Percentiles rank a stretch among this genome's conserved stretches.
Evolutionary conservation across 257 asterid species (phyloP).

Genomic region (Petrea volubilis): DNA sequence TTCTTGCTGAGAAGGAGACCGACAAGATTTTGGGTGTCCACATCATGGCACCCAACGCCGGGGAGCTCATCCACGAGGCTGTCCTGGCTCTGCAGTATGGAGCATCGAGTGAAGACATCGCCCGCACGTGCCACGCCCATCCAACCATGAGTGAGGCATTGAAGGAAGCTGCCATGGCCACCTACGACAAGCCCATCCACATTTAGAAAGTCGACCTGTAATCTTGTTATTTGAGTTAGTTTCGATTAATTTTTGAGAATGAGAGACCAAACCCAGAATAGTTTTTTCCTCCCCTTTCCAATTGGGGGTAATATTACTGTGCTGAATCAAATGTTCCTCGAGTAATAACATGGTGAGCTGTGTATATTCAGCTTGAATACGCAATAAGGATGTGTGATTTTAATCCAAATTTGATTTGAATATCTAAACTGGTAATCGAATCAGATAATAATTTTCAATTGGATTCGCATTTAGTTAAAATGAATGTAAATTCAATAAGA

Average conservation of each 20-base stretch:
- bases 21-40: constrained; percentile 96
- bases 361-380: constrained; percentile 14
- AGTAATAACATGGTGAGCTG: constrained; percentile 30
- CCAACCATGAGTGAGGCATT: constrained; percentile 99
- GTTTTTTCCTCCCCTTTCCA: background rate
- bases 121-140: constrained; percentile 97
- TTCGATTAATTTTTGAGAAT: constrained; percentile 1
- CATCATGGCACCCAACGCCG: constrained; percentile 94
- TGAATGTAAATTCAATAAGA: no score
- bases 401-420: no score
- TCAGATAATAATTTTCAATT: no score
- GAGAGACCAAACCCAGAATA: background rate
- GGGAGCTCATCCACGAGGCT: constrained; percentile 97
- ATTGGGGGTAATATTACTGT: constrained; percentile 13
- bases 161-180: constrained; percentile 99
- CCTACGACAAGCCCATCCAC: constrained; percentile 96
- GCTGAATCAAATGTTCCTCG: constrained; percentile 19
- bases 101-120: constrained; percentile 97
- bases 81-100: constrained; percentile 88
- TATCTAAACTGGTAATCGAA: no score
- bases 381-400: background rate
- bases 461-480: no score
- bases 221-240: constrained; percentile 18
- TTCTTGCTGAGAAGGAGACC: constrained; percentile 87
- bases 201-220: constrained; percentile 41